Base-by-base conservation (phyloP, 2,329 filamentous ascomycete genomes). In the Beauveria asiatica region DNA sequence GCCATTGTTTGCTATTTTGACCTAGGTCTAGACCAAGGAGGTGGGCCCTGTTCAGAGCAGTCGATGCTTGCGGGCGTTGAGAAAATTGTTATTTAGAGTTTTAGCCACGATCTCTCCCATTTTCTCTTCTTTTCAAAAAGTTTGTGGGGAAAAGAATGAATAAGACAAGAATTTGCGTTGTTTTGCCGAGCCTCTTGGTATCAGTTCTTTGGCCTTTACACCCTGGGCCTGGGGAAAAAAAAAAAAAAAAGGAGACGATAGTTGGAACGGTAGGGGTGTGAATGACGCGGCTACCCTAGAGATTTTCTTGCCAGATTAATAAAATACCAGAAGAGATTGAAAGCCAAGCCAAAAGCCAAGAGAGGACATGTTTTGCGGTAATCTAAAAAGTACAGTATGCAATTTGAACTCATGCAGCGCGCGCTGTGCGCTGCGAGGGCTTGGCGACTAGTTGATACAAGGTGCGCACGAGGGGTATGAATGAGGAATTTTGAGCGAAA, bases 111-210 rank as follows among this genome's bases (percentile, higher is more conserved):
- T 39, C n/a, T 7, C 11, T 6, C 4, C 16, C 6, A 41, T 6
- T 5, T 3, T 25, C 41, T 41, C 5, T 27, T 4, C 2, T n/a
- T 21, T 6, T 3, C 5, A 13, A 3, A 9, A 7, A 7, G 13
- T 4, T 33, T 5, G 11, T 33, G 30, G 30, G 19, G 10, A 11
- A 25, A 16, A 44, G 11, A 11, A n/a, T 9, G 9, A 7, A 17
- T 10, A n/a, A n/a, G 16, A 13, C 10, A 1, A 33, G 3, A 11
- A 8, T 37, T 41, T 9, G 42, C 30, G 30, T 33, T 27, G 25
- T 41, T 49, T 57, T 57, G 44, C 54, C 21, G 25, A 57, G 54
- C 41, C 30, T 57, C 54, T 57, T 49, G 54, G 54, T 49, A 57
- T 57, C 21, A 25, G 44, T n/a, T n/a, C 54, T 57, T 57, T 46